phyloP scores from a whole-genome alignment of 805 yeast genomes.

The Pichia kluyveri region DNA sequence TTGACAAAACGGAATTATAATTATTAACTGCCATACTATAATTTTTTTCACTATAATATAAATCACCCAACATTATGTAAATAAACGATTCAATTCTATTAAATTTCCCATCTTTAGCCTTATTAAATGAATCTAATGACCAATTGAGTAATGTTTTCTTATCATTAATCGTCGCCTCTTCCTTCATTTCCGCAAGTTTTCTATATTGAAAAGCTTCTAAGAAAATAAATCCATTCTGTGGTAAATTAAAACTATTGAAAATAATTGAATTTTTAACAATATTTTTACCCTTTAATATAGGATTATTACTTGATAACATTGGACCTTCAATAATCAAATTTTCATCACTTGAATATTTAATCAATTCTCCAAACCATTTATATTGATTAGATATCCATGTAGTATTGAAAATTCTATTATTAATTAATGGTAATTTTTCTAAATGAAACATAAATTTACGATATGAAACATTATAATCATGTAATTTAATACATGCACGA shows the following conservation, averaged over 20 bases:
- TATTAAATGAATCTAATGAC: slow-evolving; percentile 29
- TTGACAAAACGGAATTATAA: slow-evolving; percentile 30
- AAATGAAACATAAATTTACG: slow-evolving; percentile 59
- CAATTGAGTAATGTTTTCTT: slow-evolving; percentile 23
- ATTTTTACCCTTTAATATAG: neutral
- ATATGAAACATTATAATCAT: slow-evolving; percentile 49
- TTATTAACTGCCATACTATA: slow-evolving; percentile 34
- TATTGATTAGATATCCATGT: slow-evolving; percentile 60
- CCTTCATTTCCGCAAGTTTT: neutral
- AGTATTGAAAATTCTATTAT: neutral
- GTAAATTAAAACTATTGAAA: slow-evolving; percentile 24
- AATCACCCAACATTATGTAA: slow-evolving; percentile 45
- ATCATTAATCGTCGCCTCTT: neutral
- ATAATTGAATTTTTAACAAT: slow-evolving; percentile 1
- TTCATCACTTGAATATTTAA: slow-evolving; percentile 25
- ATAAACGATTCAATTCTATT: slow-evolving; percentile 33
- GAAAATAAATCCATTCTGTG: slow-evolving; percentile 35
- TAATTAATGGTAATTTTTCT: slow-evolving; percentile 31
- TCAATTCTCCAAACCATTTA: slow-evolving; percentile 54
- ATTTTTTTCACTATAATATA: slow-evolving; percentile 24
- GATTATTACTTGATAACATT: neutral
- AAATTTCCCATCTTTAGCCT: slow-evolving; percentile 26
- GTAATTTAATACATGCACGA: slow-evolving; percentile 49
- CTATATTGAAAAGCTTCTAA: slow-evolving; percentile 26
- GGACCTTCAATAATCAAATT: neutral